Evolutionary conservation across 345 rosid species (phyloP).

Genomic region (Populus deltoides): DNA sequence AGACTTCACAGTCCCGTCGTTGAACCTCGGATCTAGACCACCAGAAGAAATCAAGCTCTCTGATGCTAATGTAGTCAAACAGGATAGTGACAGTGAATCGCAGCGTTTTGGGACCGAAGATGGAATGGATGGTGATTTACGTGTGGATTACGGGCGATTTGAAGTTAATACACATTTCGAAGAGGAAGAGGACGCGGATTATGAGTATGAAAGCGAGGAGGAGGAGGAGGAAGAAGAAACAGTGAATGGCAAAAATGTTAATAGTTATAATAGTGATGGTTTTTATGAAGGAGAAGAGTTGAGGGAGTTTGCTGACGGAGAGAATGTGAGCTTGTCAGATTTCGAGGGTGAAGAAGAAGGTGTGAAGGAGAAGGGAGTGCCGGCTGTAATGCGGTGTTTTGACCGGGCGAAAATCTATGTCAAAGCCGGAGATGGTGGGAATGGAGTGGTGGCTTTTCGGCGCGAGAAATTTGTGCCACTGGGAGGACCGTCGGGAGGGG

Average conservation of each 20-base stretch:
- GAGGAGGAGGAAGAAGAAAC: conserved; percentile 15
- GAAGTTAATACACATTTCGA: conserved; percentile 40
- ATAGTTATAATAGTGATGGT: conserved; percentile 16
- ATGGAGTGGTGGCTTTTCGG: conserved; percentile 88
- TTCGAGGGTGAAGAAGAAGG: conserved; percentile 38
- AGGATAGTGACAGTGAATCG: conserved; percentile 16
- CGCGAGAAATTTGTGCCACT: conserved; percentile 80
- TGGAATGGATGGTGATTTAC: conserved; percentile 24
- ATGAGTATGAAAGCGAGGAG: conserved; percentile 24
- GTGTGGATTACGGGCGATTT: conserved; percentile 30
- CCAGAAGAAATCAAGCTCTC: conserved; percentile 62
- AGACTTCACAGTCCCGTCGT: conserved; percentile 37
- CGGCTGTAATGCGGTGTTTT: conserved; percentile 93
- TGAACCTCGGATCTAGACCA: conserved; percentile 8
- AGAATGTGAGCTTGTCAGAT: conserved; percentile 26
- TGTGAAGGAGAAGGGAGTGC: conserved; percentile 83
- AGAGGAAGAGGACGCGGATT: conserved; percentile 15
- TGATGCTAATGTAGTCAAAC: conserved; percentile 41
- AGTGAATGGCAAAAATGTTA: conserved; percentile 32
- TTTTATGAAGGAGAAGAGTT: conserved; percentile 5
- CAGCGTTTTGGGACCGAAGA: conserved; percentile 16
- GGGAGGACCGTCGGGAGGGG: conserved; percentile 96
- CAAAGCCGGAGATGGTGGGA: conserved; percentile 87
- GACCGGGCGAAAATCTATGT: conserved; percentile 78
- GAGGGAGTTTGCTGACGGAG: conserved; percentile 10